Conservation (phyloP, 371 early-diverging fungal genomes). For the Sporodiniella umbellata region DNA sequence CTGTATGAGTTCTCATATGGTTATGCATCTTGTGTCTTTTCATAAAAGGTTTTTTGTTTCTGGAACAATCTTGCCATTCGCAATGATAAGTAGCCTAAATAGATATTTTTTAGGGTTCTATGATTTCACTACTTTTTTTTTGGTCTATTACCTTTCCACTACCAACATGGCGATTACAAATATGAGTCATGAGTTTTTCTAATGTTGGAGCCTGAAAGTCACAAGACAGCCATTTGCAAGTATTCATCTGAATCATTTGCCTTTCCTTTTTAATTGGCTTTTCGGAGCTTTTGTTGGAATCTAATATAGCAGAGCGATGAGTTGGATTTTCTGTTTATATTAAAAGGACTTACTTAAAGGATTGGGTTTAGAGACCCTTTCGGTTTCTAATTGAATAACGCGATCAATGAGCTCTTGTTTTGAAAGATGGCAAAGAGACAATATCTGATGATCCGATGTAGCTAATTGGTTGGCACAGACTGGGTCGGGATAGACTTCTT, state of each 20-base stretch:
- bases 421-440: conserved; percentile 18
- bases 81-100: conserved; percentile 70
- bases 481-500: conserved; percentile 13
- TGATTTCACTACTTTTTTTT: background rate
- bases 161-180: conserved; percentile 21
- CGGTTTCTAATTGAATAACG: conserved; percentile 35
- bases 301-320: no score
- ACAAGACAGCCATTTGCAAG: conserved; percentile 65
- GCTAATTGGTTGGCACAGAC: background rate
- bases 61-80: conserved; percentile 78
- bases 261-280: conserved; percentile 9
- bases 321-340: no score
- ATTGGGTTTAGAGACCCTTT: conserved; percentile 11
- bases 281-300: conserved; percentile 1
- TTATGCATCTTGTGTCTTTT: conserved; percentile 90
- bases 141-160: conserved; percentile 20
- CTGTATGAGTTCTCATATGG: conserved; percentile 86
- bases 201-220: conserved; percentile 45
- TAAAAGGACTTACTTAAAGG: no score
- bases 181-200: conserved; percentile 40
- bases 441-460: background rate
- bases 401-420: conserved; percentile 39
- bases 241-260: conserved; percentile 12
- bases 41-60: conserved; percentile 75
- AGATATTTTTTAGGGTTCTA: no score